A percentile compares a stretch with the other conserved stretches of the same genome.
Evolutionary conservation across 345 rosid species (phyloP).

Genomic region (Gynandropsis gynandra): DNA sequence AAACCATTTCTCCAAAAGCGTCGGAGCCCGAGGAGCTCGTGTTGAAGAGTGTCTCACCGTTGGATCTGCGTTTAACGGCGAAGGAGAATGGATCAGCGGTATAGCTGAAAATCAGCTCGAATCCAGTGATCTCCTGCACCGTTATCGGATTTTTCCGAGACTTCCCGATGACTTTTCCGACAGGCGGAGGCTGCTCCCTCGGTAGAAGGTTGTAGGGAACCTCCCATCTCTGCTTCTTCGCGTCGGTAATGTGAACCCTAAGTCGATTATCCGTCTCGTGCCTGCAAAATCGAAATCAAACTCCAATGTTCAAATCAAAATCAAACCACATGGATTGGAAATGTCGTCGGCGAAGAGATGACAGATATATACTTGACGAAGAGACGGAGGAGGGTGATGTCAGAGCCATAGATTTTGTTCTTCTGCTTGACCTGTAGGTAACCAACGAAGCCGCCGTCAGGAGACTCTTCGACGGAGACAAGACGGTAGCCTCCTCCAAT

Average conservation of each 20-base stretch:
- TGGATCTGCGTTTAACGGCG: constrained; percentile 76
- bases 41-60: constrained; percentile 74
- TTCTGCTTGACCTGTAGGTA: constrained; percentile 71
- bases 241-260: constrained; percentile 85
- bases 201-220: constrained; percentile 87
- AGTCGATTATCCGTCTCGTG: constrained; percentile 74
- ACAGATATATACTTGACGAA: constrained; percentile 56
- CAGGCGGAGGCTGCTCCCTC: constrained; percentile 52
- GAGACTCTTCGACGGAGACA: constrained; percentile 63
- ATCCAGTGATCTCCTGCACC: constrained; percentile 49
- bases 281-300: constrained; percentile 34
- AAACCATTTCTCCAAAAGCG: constrained; percentile 57
- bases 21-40: constrained; percentile 44
- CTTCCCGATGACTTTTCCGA: constrained; percentile 40
- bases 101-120: constrained; percentile 59
- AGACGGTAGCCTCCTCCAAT: constrained; percentile 89
- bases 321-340: neutral
- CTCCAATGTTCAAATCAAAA: constrained; percentile 10
- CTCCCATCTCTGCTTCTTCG: constrained; percentile 84
- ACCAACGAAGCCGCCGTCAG: constrained; percentile 69
- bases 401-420: constrained; percentile 74
- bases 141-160: constrained; percentile 42
- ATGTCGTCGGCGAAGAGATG: constrained; percentile 7
- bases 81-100: constrained; percentile 74
- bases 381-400: constrained; percentile 66